Base-by-base conservation (phyloP, 306 rosid genomes). In the Cajanus cajan region DNA sequence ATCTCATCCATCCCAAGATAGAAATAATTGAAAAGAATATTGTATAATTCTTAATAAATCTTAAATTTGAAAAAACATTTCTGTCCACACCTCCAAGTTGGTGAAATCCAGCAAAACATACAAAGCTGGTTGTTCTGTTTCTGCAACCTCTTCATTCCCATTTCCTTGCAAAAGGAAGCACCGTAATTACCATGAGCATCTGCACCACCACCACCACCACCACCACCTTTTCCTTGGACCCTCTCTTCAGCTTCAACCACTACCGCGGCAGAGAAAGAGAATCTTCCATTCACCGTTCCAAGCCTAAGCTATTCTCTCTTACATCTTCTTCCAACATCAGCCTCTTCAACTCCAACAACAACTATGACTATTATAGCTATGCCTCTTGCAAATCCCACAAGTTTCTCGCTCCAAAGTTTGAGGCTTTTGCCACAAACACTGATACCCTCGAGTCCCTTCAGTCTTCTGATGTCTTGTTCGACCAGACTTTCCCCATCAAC, bases 181-280 rank as follows among this genome's bases (percentile, higher is more conserved):
- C 16, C 65, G 11, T 36, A 39, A 73, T 62, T 64, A 63, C 79
- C 88, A 94, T 92, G 99, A 66, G 74, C 90, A 90, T 95, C 97
- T 79, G 93, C 80, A 78, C 90, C 79, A 63, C 91, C 77, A 71
- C 31, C 31, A 69, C 92, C 75, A 28, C 31, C 31, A 3, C 90
- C 78, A 69, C 92, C 75, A 76, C 68, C 41, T 18, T 59, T 59
- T 59, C 84, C 36, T 28, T 83, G 10, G 88, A 89, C 44, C 89
- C 93, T 66, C 78, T 90, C 50, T 66, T 88, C 65, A 75, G 58
- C 70, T 61, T 88, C 75, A 80, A 64, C 43, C 81, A 73, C 4
- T 48, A 58, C 66, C 66, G 2, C 47, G 5, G 75, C 11, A 77
- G 83, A 70, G 71, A 66, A 39, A 68, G 55, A 43, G 54, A 39